phyloP scores from a whole-genome alignment of 2,329 filamentous ascomycete genomes.

The Lasiodiplodia hormozganensis region DNA sequence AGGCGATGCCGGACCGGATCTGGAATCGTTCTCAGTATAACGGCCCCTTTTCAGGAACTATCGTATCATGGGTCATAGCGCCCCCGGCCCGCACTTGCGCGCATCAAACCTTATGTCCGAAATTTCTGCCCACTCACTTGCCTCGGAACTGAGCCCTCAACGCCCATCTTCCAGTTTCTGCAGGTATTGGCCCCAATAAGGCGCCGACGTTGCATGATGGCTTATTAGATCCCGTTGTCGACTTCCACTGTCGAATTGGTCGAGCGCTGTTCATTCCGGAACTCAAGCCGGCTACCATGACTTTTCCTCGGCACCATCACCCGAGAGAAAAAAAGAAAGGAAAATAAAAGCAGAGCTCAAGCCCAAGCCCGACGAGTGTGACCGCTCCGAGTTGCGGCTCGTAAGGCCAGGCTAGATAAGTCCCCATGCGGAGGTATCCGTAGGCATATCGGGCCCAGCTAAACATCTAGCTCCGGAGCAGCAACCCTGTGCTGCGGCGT shows the following conservation, averaged over 20 bases:
- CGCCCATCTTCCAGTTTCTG: not conserved
- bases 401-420: not conserved
- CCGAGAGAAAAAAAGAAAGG: not conserved
- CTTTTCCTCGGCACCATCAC: not conserved
- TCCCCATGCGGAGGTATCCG: not conserved
- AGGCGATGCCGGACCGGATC: not conserved
- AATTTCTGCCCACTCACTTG: not conserved
- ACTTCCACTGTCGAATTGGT: not conserved
- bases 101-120: not conserved
- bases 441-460: not conserved
- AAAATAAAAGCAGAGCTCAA: not conserved
- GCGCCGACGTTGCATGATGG: not conserved
- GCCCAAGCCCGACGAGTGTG: too few species aligned
- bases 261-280: not conserved
- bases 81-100: not conserved
- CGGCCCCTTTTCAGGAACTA: slow-evolving; percentile 6
- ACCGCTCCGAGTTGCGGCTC: too few species aligned
- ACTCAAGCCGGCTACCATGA: not conserved
- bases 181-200: not conserved
- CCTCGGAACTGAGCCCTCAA: not conserved
- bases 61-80: slow-evolving; percentile 1
- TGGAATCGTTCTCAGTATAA: not conserved
- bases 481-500: not conserved
- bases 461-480: not conserved
- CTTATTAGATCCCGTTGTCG: not conserved